Evolutionary conservation across 2,329 filamentous ascomycete species (phyloP).

Genomic region (Chaetomiaceae sp.): DNA sequence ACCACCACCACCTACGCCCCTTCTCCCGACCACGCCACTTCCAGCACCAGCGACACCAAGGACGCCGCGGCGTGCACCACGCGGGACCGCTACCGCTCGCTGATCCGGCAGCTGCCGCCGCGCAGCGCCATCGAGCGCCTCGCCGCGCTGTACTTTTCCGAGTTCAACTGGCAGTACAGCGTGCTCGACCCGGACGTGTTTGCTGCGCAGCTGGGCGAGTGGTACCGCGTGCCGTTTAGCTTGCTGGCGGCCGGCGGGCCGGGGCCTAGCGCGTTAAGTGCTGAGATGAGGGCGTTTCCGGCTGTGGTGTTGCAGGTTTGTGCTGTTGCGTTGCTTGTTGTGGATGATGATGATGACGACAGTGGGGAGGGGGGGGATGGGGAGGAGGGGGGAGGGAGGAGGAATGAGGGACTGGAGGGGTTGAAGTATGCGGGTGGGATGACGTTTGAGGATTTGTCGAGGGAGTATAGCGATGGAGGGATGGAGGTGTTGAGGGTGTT

Average conservation of each 20-base stretch:
- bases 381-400: background rate
- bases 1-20: background rate
- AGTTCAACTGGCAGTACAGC: constrained; percentile 58
- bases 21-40: background rate
- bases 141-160: constrained; percentile 49
- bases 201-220: constrained; percentile 46
- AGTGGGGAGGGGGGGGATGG: background rate
- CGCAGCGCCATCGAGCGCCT: constrained; percentile 52
- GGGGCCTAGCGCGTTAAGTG: background rate
- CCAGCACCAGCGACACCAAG: background rate
- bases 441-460: constrained; percentile 57
- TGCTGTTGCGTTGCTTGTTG: constrained; percentile 50
- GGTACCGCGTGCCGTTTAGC: constrained; percentile 51
- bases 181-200: constrained; percentile 52
- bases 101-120: constrained; percentile 55
- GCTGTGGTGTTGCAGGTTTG: constrained; percentile 57
- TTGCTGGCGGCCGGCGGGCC: constrained; percentile 31
- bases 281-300: constrained; percentile 52
- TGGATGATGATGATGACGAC: constrained; percentile 43
- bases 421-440: constrained; percentile 57
- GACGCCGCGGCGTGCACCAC: background rate
- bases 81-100: constrained; percentile 52
- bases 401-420: too few species aligned
- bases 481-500: constrained; percentile 49
- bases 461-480: constrained; percentile 57